Conservation (phyloP, 1,139 yeast genomes). For the Candida labiduridarum region DNA sequence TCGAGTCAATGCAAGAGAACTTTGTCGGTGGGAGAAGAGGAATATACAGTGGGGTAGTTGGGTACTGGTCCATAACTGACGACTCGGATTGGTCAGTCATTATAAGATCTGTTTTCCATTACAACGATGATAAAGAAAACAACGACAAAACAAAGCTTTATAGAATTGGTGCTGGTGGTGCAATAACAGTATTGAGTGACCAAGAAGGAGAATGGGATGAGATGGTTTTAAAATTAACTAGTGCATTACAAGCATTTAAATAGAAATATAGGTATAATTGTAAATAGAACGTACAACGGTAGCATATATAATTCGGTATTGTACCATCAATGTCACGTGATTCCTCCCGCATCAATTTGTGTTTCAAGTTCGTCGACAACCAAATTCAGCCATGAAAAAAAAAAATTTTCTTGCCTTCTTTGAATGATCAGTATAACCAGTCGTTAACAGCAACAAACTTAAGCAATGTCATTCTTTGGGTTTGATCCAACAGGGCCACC, state of each 20-base stretch:
- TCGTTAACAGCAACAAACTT: not conserved
- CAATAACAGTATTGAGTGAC: slow-evolving; percentile 87
- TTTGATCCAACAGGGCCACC: slow-evolving; percentile 53
- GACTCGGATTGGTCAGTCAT: slow-evolving; percentile 96
- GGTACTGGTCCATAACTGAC: slow-evolving; percentile 90
- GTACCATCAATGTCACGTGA: not conserved
- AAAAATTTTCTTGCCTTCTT: not conserved
- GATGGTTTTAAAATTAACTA: slow-evolving; percentile 76
- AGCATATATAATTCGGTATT: not conserved
- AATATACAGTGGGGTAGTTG: slow-evolving; percentile 90
- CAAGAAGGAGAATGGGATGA: slow-evolving; percentile 89
- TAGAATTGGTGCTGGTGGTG: slow-evolving; percentile 99
- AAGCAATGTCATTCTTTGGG: slow-evolving; percentile 58
- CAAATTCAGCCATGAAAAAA: not conserved
- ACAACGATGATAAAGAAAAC: slow-evolving; percentile 50
- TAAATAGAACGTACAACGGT: not conserved
- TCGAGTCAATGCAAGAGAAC: slow-evolving; percentile 43
- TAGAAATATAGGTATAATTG: slow-evolving; percentile 10
- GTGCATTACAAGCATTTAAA: slow-evolving; percentile 70
- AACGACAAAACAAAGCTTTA: slow-evolving; percentile 43
- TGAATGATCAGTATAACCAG: not conserved
- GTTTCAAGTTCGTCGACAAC: slow-evolving; percentile 4
- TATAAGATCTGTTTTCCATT: slow-evolving; percentile 80
- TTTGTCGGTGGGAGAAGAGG: slow-evolving; percentile 68
- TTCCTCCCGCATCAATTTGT: not conserved